Conservation (phyloP, 208 protist genomes). For the Trypanosoma boissoni region DNA sequence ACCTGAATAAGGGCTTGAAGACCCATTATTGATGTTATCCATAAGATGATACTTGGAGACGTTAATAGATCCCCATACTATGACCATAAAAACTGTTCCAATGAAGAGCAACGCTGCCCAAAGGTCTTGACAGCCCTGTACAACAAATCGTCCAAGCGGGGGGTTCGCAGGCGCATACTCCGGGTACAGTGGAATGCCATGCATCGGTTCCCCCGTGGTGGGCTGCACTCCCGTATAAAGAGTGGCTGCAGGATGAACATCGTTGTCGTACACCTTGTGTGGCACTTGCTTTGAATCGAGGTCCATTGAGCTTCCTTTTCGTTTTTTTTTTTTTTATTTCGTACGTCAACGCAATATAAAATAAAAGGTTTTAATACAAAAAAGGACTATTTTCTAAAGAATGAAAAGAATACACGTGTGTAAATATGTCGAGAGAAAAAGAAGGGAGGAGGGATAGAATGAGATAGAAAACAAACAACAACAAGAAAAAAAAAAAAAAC, state of each 20-base stretch:
- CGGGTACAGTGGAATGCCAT: constrained; percentile 50
- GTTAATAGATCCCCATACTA: constrained; percentile 60
- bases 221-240: background rate
- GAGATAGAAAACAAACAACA: too few relatives aligned
- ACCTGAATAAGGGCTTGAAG: background rate
- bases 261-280: background rate
- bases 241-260: background rate
- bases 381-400: too few relatives aligned
- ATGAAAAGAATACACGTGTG: too few relatives aligned
- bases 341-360: background rate
- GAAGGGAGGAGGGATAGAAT: too few relatives aligned
- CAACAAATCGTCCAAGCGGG: constrained; percentile 48
- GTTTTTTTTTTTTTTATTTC: background rate
- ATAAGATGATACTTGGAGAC: constrained; percentile 34
- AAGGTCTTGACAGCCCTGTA: constrained; percentile 53
- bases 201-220: background rate
- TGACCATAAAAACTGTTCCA: constrained; percentile 36
- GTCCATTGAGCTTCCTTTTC: background rate
- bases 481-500: too few relatives aligned
- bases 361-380: too few relatives aligned
- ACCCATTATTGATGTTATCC: too few relatives aligned
- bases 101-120: constrained; percentile 57
- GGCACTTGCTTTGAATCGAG: background rate
- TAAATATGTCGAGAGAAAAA: too few relatives aligned
- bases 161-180: constrained; percentile 25